phyloP scores from a whole-genome alignment of 495 filamentous ascomycete species.

The Tuber aestivum region DNA sequence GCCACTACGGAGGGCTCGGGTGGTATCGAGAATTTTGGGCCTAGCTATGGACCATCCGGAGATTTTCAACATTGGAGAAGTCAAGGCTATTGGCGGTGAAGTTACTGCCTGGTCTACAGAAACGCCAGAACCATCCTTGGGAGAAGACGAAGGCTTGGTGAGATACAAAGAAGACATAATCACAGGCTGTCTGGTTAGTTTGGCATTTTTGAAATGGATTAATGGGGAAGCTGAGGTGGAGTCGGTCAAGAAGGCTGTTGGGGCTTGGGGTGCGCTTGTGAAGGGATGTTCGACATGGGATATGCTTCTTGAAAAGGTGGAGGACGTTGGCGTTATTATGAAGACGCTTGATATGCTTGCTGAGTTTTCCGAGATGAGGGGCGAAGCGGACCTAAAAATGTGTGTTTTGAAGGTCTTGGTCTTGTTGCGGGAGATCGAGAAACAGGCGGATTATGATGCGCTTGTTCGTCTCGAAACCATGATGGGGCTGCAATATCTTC shows the following conservation, averaged over 20 bases:
- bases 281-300: conserved; percentile 42
- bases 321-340: conserved; percentile 36
- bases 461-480: conserved; percentile 55
- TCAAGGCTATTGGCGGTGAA: conserved; percentile 33
- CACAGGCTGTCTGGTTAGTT: conserved; percentile 30
- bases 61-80: conserved; percentile 29
- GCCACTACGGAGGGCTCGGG: conserved; percentile 38
- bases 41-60: conserved; percentile 34
- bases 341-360: conserved; percentile 53
- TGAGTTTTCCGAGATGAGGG: conserved; percentile 73
- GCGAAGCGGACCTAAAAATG: conserved; percentile 49
- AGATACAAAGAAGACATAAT: conserved; percentile 37
- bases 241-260: conserved; percentile 24
- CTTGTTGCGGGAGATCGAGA: conserved; percentile 54
- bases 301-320: conserved; percentile 27
- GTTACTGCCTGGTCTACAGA: conserved; percentile 25
- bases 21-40: conserved; percentile 37
- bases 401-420: conserved; percentile 49
- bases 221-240: conserved; percentile 18
- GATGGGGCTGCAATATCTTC: conserved; percentile 66
- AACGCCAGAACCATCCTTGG: conserved; percentile 7
- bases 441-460: conserved; percentile 50
- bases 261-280: conserved; percentile 42
- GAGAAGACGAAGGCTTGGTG: conserved; percentile 24
- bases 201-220: conserved; percentile 36